These are phyloP conservation scores for Cicer chorassanicum DNA, from an alignment of 306 rosid genomes.

Conservation along the genomic window DNA sequence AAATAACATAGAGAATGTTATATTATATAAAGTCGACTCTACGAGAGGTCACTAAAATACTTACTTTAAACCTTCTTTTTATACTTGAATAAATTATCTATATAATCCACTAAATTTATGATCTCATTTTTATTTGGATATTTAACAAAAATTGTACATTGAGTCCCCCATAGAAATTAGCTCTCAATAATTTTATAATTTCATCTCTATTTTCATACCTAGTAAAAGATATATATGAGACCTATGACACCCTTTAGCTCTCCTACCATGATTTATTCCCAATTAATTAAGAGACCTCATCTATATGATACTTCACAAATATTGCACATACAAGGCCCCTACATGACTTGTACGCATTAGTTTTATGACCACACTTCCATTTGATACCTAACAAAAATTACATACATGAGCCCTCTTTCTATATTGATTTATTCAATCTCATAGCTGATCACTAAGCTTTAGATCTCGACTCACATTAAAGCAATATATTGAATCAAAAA, in stretches of 20 bases:
- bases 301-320: not conserved
- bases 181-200: too few species aligned
- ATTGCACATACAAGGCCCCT: not conserved
- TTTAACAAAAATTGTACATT: not conserved
- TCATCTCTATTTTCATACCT: not conserved
- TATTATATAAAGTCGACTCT: too few species aligned
- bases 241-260: not conserved
- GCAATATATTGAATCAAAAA: too few species aligned
- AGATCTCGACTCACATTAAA: not conserved
- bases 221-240: not conserved
- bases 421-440: not conserved
- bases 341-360: not conserved
- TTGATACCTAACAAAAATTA: not conserved
- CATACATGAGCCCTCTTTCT: not conserved
- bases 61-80: not conserved
- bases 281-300: not conserved
- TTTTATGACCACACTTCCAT: not conserved
- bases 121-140: not conserved
- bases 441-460: not conserved
- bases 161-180: not conserved
- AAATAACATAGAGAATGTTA: too few species aligned
- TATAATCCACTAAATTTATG: not conserved
- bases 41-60: not conserved
- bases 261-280: not conserved
- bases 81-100: not conserved